These are phyloP conservation scores for Globisporangium yorkense DNA, from an alignment of 352 stramenopile genomes.

Conservation along the genomic window DNA sequence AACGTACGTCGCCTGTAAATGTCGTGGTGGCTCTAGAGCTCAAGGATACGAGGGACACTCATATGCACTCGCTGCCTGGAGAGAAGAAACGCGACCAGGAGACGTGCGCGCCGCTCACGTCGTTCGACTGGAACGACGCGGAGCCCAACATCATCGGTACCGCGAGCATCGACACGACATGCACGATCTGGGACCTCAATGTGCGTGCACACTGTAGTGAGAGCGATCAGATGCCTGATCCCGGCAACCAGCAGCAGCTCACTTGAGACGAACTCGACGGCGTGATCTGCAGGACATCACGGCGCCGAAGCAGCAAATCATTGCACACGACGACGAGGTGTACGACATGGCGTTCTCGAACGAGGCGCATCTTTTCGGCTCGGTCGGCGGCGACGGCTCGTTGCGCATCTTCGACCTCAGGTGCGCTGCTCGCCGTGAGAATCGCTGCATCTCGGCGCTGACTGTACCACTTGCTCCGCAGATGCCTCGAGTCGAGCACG, in stretches of 20 bases:
- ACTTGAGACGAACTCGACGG: background rate
- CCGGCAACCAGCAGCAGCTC: background rate
- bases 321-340: conserved; percentile 98
- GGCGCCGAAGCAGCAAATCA: conserved; percentile 91
- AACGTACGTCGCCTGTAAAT: conserved; percentile 27
- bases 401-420: conserved; percentile 97
- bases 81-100: conserved; percentile 69
- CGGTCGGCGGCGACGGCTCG: conserved; percentile 94
- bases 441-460: background rate
- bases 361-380: conserved; percentile 94
- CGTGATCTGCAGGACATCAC: conserved; percentile 34
- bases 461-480: conserved; percentile 8
- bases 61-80: background rate
- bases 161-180: conserved; percentile 96
- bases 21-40: background rate
- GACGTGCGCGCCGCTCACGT: conserved; percentile 96
- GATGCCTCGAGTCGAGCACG: conserved; percentile 87
- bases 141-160: conserved; percentile 96
- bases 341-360: conserved; percentile 96
- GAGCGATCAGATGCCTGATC: too few relatives aligned
- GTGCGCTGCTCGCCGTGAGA: conserved; percentile 22
- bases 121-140: conserved; percentile 98
- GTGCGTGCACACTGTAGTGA: conserved; percentile 29
- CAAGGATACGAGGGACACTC: background rate
- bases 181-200: conserved; percentile 98